Base-by-base conservation (phyloP, 1,284 basidiomycete species). In the Cryptococcus floricola region DNA sequence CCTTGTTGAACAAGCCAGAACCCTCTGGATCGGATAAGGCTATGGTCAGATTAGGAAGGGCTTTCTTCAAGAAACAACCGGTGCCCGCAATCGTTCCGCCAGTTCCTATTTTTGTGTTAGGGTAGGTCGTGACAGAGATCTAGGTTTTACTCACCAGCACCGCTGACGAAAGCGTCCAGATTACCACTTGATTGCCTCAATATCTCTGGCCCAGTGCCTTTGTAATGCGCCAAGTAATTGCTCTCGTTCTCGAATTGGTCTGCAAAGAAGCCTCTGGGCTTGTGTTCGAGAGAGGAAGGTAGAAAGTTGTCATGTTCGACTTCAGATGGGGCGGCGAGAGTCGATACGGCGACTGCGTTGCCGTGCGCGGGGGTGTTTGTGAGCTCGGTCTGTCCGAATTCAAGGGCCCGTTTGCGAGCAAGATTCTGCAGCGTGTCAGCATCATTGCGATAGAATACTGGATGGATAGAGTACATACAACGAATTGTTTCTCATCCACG, bases 241-340 rank as follows among this genome's bases (percentile, higher is more conserved):
- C 88, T 90, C 60, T 81, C 81, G 73, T 94, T 98, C 86, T 95
- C 91, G 58, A 95, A 96, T 74, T 97, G 95, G 72, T 98, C 93
- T 1, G 92, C 91, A 68, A 98, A 98, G 78, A 77, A 75, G 3
- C 73, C 73, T 46, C 72, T 52, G 1, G 72, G 68, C 51, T 69
- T 68, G 19, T 28, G 44, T 27, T 69, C 66, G 14, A 69, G 50
- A 2, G 64, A 55, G 3, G 54, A 48, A 31, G 48, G 50, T 53
- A 59, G 52, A 9, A 60, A 41, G 28, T 25, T 50, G 37, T 23
- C 39, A 28, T 18, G 50, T n/a, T 53, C 52, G 19, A 76, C 73
- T 39, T 83, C 78, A 16, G 79, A 70, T 14, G 79, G 75, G 0
- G 82, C 80, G 0, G 81, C 81, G 4, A 82, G 81, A 0, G 84